Base-by-base conservation (phyloP, 768 basidiomycete species). In the Rhodosporidiobolus sp. region DNA sequence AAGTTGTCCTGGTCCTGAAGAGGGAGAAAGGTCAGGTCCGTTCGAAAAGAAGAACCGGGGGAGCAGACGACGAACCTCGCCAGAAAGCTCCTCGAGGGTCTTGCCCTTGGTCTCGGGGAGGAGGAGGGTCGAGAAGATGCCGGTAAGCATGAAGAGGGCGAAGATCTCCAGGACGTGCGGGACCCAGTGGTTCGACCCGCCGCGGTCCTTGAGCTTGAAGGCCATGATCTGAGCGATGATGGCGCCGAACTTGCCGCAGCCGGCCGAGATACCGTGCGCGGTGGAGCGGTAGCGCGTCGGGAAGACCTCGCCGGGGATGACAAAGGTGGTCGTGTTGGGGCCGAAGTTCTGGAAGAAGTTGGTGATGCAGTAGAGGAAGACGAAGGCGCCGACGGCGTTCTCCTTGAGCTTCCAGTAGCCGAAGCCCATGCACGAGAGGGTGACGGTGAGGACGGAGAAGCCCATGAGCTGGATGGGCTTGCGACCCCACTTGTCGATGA, bases 101-200 rank as follows among this genome's bases (percentile, higher is more conserved):
- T 69, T 67, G 63, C 77, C 77, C 74, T 75, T 93, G 57, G 92
- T 92, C 82, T 93, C 92, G 48, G 89, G 89, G 19, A 93, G 79
- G 22, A 92, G 85, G 24, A 91, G 82, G 0, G 91, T 92, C 12
- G 92, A 91, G 83, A 88, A 86, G 70, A 92, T 84, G 56, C 91
- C 91, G 3, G 89, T 91, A 66, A 91, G 80, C 91, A 91, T 93
- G 84, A 92, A 92, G 66, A 90, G 61, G 28, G 90, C 90, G 73
- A 92, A 90, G 65, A 93, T 86, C 81, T 92, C 86, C 62, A 93
- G 82, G 69, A 83, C 81, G 72, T 62, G 76, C 30, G 62, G 66
- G 19, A 75, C 69, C 14, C 48, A 73, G 54, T 68, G 90, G 71
- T 76, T 74, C 69, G 70, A 64, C 46, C 90, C 90, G 56, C 88